These are phyloP conservation scores for Herpetospermum pedunculosum DNA, from an alignment of 306 rosid genomes.

Conservation along the genomic window DNA sequence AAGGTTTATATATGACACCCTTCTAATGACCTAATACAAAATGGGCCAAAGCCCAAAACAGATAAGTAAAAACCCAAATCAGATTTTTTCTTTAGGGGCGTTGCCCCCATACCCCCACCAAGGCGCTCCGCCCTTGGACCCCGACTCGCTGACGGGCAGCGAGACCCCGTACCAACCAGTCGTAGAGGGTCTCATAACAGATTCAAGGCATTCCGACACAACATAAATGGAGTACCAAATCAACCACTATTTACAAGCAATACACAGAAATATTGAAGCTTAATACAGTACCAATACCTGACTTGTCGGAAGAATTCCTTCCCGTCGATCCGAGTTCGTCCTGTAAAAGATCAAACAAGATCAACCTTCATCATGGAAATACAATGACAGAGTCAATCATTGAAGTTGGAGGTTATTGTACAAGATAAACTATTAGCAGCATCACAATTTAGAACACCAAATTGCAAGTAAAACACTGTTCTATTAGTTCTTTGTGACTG, in stretches of 20 bases:
- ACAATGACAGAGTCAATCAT: neutral
- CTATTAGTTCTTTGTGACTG: neutral
- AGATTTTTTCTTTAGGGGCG: too few species aligned
- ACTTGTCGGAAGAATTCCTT: constrained; percentile 94
- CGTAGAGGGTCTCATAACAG: too few species aligned
- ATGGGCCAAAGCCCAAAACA: too few species aligned
- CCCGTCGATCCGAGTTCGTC: constrained; percentile 75
- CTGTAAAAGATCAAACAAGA: constrained; percentile 24
- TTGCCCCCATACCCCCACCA: too few species aligned
- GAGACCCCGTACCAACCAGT: too few species aligned
- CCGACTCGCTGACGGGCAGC: too few species aligned
- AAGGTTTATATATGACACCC: too few species aligned
- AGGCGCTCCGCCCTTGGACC: too few species aligned
- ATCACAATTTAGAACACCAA: neutral
- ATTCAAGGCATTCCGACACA: too few species aligned
- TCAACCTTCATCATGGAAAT: neutral
- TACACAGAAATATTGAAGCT: neutral
- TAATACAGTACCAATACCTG: constrained; percentile 36
- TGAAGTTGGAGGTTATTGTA: neutral
- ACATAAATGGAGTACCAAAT: too few species aligned
- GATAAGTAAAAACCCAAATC: too few species aligned
- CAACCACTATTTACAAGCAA: neutral
- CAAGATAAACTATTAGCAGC: neutral
- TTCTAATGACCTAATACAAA: too few species aligned
- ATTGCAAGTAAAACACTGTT: neutral